Evolutionary conservation across 805 yeast species (phyloP).

Genomic region (Osmozyma mogii): DNA sequence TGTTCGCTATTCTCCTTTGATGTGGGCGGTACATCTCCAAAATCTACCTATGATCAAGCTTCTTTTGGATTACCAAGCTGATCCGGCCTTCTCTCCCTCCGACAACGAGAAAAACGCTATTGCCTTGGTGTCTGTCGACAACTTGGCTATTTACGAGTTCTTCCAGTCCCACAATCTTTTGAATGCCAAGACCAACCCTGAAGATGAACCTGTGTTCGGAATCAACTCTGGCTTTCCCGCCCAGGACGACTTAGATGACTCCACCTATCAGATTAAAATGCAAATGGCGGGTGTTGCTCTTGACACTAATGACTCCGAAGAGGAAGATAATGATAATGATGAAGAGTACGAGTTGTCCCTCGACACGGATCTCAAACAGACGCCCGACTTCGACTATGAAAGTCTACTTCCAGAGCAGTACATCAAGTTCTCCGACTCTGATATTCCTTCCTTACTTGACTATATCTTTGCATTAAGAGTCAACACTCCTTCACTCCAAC

Average conservation of each 20-base stretch:
- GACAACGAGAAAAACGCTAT: slow-evolving; percentile 42
- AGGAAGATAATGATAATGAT: slow-evolving; percentile 18
- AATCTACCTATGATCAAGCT: slow-evolving; percentile 46
- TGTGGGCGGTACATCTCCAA: slow-evolving; percentile 78
- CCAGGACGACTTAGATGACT: slow-evolving; percentile 26
- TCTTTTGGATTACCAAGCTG: slow-evolving; percentile 58
- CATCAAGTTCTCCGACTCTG: slow-evolving; percentile 52
- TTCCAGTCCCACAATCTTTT: slow-evolving; percentile 44
- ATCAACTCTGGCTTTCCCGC: slow-evolving; percentile 14
- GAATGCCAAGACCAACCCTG: slow-evolving; percentile 3
- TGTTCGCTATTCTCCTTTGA: slow-evolving; percentile 55
- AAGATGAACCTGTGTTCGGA: slow-evolving; percentile 8
- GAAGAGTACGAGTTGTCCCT: slow-evolving; percentile 16
- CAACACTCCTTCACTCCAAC: slow-evolving; percentile 28
- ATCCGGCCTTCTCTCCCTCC: slow-evolving; percentile 36
- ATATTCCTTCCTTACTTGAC: slow-evolving; percentile 42
- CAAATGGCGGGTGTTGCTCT: slow-evolving; percentile 15
- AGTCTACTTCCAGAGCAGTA: slow-evolving; percentile 50
- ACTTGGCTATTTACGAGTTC: slow-evolving; percentile 46
- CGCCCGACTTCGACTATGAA: slow-evolving; percentile 47
- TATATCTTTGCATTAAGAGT: slow-evolving; percentile 40
- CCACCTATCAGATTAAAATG: slow-evolving; percentile 24
- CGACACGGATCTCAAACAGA: slow-evolving; percentile 21
- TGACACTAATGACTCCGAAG: slow-evolving; percentile 14
- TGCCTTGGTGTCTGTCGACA: slow-evolving; percentile 48